These are phyloP conservation scores for Akanthomyces muscarius DNA, from an alignment of 2,329 filamentous ascomycete species.

Conservation along the genomic window DNA sequence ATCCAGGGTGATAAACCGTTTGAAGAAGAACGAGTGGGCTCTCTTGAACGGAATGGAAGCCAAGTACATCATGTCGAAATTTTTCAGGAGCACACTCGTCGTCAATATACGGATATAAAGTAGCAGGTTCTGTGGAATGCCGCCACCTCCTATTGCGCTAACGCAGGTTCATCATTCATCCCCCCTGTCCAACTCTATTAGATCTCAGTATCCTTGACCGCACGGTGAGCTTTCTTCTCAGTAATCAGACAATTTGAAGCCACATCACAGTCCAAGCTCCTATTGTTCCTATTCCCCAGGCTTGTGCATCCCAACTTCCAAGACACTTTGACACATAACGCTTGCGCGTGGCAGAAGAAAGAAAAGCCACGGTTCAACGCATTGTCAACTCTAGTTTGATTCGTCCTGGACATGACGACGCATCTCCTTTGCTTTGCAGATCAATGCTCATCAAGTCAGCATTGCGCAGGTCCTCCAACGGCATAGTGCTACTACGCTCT, in stretches of 20 bases:
- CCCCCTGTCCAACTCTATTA: not conserved
- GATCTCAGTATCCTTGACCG: not conserved
- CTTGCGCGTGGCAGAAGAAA: too few relatives aligned
- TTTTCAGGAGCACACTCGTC: too few relatives aligned
- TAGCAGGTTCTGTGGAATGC: not conserved
- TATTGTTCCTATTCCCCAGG: not conserved
- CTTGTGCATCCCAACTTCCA: not conserved
- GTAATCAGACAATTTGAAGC: not conserved
- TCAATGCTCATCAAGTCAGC: too few relatives aligned
- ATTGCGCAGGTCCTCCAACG: too few relatives aligned
- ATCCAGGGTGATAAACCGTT: too few relatives aligned
- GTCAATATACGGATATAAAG: too few relatives aligned
- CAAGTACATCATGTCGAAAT: too few relatives aligned
- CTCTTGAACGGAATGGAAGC: too few relatives aligned
- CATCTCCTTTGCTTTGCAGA: too few relatives aligned
- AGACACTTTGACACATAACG: not conserved
- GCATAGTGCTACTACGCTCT: too few relatives aligned
- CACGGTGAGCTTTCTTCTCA: not conserved
- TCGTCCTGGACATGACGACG: too few relatives aligned
- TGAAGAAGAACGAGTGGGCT: too few relatives aligned
- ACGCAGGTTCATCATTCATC: not conserved
- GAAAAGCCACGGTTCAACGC: not conserved
- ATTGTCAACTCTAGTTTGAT: not conserved
- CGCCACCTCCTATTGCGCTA: not conserved
- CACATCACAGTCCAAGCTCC: slow-evolving; percentile 10